Evolutionary conservation across 305 asterid species (phyloP).

Genomic region (Lippia alba): DNA sequence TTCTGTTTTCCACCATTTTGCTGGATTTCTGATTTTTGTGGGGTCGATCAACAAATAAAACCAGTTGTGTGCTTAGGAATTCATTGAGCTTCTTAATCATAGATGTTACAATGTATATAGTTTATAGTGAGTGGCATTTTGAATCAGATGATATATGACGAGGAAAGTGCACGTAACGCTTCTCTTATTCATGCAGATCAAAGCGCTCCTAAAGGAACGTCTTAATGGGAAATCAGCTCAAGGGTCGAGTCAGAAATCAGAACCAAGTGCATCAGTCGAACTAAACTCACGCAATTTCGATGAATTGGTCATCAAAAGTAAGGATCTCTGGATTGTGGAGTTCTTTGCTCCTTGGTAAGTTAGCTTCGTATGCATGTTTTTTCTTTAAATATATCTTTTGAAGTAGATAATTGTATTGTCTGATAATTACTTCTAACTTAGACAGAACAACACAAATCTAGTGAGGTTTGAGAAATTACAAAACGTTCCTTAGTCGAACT

Average conservation of each 20-base stretch:
- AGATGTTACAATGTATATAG: conserved; percentile 21
- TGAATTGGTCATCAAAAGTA: conserved; percentile 84
- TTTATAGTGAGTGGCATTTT: conserved; percentile 23
- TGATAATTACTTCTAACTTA: no score
- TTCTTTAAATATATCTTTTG: no score
- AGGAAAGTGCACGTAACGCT: background rate
- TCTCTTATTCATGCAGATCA: conserved; percentile 50
- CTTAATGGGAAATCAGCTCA: conserved; percentile 81
- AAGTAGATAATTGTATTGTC: no score
- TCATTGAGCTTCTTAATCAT: conserved; percentile 19
- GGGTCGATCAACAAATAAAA: no score
- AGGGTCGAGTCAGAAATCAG: conserved; percentile 82
- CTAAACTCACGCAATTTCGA: conserved; percentile 85
- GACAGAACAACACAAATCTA: no score
- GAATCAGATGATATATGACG: conserved; percentile 4
- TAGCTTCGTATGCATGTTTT: background rate
- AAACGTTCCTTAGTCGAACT: no score
- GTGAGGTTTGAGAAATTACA: no score
- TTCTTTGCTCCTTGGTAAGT: conserved; percentile 97
- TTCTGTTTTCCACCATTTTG: no score
- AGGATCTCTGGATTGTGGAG: conserved; percentile 95
- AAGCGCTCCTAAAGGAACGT: conserved; percentile 78
- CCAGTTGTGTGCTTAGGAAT: conserved; percentile 1
- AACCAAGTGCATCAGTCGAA: conserved; percentile 83
- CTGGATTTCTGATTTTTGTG: no score